Evolutionary conservation across 768 basidiomycete genomes (phyloP), one percentile per base, ranked within the genome.

Genomic region (Trametes maxima): DNA sequence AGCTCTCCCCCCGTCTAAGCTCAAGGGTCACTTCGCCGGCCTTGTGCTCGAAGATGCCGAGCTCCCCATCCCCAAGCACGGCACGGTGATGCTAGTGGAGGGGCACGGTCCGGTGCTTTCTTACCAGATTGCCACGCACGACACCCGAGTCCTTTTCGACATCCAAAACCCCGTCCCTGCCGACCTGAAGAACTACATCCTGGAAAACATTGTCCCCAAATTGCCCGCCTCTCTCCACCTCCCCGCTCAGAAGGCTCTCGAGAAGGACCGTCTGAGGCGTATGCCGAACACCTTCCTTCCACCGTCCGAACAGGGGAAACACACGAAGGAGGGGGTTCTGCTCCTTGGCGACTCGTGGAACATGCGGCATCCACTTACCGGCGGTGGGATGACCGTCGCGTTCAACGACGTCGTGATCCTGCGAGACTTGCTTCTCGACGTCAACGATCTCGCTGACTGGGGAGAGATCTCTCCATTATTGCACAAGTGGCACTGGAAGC

Each of bases 281-380:
- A 98, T 98, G 95, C 95, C 97, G 35, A 98, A 98, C 73, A 90
- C 92, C 0, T 97, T 92, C 79, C 82, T 99, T 1, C 92, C 97
- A 0, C 77, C 95, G 0, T 79, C 88, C 2, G 78, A 86, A 60
- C 95, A 96, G 70, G 77, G 79, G 11, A 63, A 63, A 64, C 73
- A 67, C 57, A 75, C 72, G 6, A 89, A 85, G 64, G 81, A 86
- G 50, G 92, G 93, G 24, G 86, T 85, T 11, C 77, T 99, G 59
- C 85, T 98, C 63, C 79, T 97, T 36, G 97, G 97, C 1, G 97
- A 98, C 71, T 87, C 96, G 2, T 96, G 94, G 90, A 99, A 98
- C 72, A 98, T 98, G 95, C 91, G 97, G 0, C 97, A 99, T 74
- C 97, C 97, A 1, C 81, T 99, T 21, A 99, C 97, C 0, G 97